Evolutionary conservation across 2,329 filamentous ascomycete genomes (phyloP), one percentile per base, ranked within the genome.

Genomic region (Lasiodiplodia hormozganensis): DNA sequence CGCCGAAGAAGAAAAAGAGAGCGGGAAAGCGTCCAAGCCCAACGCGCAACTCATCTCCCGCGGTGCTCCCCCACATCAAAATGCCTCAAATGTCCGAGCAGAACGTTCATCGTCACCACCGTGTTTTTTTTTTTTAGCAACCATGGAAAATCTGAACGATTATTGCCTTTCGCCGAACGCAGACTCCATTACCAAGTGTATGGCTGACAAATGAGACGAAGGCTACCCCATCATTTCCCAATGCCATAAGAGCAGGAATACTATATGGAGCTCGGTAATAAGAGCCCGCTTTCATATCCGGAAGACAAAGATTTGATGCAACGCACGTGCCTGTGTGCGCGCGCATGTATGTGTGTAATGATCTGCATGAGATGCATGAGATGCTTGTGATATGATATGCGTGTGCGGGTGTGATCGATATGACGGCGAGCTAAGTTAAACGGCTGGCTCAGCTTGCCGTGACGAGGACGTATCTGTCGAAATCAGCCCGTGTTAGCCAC

Each of bases 381-480:
- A 21, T n/a, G 43, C 8, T 3, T 21, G 2, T 47, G 40, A n/a
- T 43, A n/a, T 43, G 5, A 47, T 18, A 18, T 54, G 52, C 14
- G 25, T 16, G 14, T 54, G 25, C 7, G 52, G 10, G 52, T 54
- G 52, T 18, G 40, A 47, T 47, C n/a, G 43, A 21, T 47, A 47
- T 47, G 43, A 47, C n/a, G 43, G 25, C 23, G 51, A 31, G 23
- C 25, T n/a, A n/a, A 18, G 54, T 34, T 10, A 53, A 18, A 12
- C 25, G 12, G 16, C 18, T 31, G 51, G 51, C 38, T 75, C 71
- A 81, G 71, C 78, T 79, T 65, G 79, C 79, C 25, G 77, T 80
- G 58, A 81, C 79, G 65, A 81, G 71, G n/a, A 81, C 79, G 72
- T 81, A 81, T 67, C 77, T 80, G 70, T 34, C 34, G 14, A 8